Evolutionary conservation across 805 yeast species (phyloP).

Genomic region (Teunomyces kruisii): DNA sequence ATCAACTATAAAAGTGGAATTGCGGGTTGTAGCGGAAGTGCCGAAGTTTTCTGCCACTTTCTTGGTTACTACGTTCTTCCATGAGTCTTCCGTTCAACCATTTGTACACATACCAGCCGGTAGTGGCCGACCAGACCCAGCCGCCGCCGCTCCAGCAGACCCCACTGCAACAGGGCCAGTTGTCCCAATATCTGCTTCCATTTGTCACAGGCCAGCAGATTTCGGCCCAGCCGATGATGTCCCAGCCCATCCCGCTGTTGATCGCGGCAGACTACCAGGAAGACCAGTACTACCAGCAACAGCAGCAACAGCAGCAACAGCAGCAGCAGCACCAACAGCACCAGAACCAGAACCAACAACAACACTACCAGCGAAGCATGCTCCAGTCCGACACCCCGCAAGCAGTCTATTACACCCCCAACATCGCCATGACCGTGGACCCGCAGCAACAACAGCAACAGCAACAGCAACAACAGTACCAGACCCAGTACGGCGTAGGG

Average conservation of each 20-base stretch:
- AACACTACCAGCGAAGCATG: neutral
- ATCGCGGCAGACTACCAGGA: neutral
- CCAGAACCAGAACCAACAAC: constrained; percentile 8
- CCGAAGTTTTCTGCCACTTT: too few species aligned
- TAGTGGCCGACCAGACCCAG: neutral
- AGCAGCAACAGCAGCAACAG: constrained; percentile 5
- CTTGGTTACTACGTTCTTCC: neutral
- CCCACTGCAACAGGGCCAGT: neutral
- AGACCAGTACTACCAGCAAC: constrained; percentile 8
- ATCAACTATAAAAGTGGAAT: neutral
- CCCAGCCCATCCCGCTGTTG: constrained; percentile 3
- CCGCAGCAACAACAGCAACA: constrained; percentile 7
- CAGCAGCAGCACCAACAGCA: neutral
- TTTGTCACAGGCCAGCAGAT: neutral
- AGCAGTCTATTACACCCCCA: neutral
- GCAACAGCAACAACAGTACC: constrained; percentile 5
- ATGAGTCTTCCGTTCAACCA: constrained; percentile 8
- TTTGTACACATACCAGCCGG: constrained; percentile 4
- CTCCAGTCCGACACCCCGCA: neutral
- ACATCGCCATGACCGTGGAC: constrained; percentile 1
- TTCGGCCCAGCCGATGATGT: neutral
- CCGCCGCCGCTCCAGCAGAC: constrained; percentile 1
- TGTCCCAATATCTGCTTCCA: neutral
- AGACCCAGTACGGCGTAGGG: constrained; percentile 6
- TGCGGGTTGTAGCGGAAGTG: neutral